phyloP scores from a whole-genome alignment of 441 rosid genomes.

The Corymbia citriodora region DNA sequence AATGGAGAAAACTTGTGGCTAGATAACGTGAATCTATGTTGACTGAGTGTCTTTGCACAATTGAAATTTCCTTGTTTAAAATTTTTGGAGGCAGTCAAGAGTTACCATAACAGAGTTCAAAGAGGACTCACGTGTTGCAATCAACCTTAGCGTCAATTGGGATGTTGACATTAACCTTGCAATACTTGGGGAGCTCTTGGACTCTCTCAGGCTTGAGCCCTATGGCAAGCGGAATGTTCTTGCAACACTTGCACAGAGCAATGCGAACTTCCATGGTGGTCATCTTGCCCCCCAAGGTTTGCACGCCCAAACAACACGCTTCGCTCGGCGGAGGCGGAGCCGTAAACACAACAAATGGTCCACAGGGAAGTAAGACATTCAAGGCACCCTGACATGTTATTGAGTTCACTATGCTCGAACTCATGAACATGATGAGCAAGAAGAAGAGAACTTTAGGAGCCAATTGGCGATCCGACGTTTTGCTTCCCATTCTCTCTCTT shows the following conservation, averaged over 20 bases:
- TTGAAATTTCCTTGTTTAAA: no score
- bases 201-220: conserved; percentile 1
- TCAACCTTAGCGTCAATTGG: neutral
- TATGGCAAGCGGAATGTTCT: neutral
- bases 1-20: neutral
- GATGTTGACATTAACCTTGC: neutral
- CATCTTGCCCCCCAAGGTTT: neutral
- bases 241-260: neutral
- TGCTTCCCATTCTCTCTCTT: neutral
- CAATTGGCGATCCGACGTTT: neutral
- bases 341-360: neutral
- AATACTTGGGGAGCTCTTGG: neutral
- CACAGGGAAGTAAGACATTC: neutral
- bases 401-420: neutral
- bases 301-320: neutral
- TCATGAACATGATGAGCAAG: neutral
- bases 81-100: neutral
- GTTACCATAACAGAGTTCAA: neutral
- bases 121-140: neutral
- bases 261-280: neutral
- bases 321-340: neutral
- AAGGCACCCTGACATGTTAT: neutral
- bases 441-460: neutral
- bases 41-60: no score
- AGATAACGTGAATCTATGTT: neutral